phyloP scores from a whole-genome alignment of 495 filamentous ascomycete species.

The Hyaloscypha hepaticicola region DNA sequence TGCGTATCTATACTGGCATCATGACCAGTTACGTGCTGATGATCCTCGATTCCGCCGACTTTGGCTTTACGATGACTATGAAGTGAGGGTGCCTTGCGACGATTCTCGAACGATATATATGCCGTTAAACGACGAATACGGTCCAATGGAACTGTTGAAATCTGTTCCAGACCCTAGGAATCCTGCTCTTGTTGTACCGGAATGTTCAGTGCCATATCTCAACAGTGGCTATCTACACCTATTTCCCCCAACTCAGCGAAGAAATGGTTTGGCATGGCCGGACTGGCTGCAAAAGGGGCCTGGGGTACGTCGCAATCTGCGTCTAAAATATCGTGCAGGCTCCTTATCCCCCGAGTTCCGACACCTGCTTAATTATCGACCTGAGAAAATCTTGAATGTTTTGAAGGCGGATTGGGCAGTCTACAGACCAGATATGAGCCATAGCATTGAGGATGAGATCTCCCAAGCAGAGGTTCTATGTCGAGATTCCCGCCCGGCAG shows the following conservation, averaged over 20 bases:
- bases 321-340: conserved; percentile 7
- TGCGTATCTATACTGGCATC: conserved; percentile 9
- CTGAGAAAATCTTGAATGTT: conserved; percentile 8
- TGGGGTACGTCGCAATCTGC: conserved; percentile 5
- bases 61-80: neutral
- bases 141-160: conserved; percentile 1
- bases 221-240: neutral
- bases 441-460: conserved; percentile 1
- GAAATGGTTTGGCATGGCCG: neutral
- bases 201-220: conserved; percentile 5
- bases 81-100: neutral
- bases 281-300: neutral
- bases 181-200: neutral
- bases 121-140: conserved; percentile 8
- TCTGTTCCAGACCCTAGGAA: neutral
- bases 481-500: neutral
- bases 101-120: neutral
- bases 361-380: conserved; percentile 17
- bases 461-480: conserved; percentile 10
- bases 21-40: neutral
- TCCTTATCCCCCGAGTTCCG: conserved; percentile 18
- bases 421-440: conserved; percentile 8
- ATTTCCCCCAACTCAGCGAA: neutral
- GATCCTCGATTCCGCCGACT: neutral
- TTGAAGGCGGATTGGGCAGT: conserved; percentile 12